A percentile compares a stretch with the other conserved stretches of the same genome.
phyloP scores from a whole-genome alignment of 768 basidiomycete species.

The Cystoderma amianthinum region DNA sequence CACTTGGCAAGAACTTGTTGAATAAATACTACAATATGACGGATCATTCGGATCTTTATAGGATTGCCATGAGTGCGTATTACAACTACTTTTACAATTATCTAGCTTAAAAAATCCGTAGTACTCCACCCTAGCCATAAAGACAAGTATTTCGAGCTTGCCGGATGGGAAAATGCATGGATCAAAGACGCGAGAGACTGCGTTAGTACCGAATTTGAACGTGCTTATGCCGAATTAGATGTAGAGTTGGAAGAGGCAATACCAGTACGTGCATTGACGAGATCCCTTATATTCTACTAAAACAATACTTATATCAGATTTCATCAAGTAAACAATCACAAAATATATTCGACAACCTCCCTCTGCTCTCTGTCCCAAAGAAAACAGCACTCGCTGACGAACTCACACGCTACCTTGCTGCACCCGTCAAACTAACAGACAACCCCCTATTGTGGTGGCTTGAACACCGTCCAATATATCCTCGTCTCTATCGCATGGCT shows the following conservation, averaged over 20 bases:
- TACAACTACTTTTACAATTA: neutral
- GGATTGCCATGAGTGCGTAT: conserved; percentile 23
- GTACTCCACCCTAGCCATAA: conserved; percentile 27
- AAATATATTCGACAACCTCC: conserved; percentile 20
- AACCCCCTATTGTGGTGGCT: too few relatives aligned
- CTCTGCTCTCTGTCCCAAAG: conserved; percentile 8
- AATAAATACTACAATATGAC: conserved; percentile 23
- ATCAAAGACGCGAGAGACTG: conserved; percentile 11
- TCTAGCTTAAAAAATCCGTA: conserved; percentile 5
- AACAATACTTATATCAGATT: neutral
- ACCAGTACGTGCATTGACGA: too few relatives aligned
- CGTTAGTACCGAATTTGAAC: conserved; percentile 2
- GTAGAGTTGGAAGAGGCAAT: neutral
- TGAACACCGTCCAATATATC: too few relatives aligned
- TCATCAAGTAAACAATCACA: too few relatives aligned
- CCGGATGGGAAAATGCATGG: conserved; percentile 17
- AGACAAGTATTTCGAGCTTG: conserved; percentile 20
- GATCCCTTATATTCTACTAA: neutral
- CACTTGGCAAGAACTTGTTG: conserved; percentile 18
- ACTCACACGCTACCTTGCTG: too few relatives aligned
- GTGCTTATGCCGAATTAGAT: neutral
- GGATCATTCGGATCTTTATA: conserved; percentile 19
- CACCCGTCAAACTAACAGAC: too few relatives aligned
- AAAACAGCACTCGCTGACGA: too few relatives aligned
- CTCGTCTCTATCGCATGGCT: too few relatives aligned